These are phyloP conservation scores for Colletotrichum tamarilloi DNA, from an alignment of 2,329 filamentous ascomycete genomes.

Conservation along the genomic window DNA sequence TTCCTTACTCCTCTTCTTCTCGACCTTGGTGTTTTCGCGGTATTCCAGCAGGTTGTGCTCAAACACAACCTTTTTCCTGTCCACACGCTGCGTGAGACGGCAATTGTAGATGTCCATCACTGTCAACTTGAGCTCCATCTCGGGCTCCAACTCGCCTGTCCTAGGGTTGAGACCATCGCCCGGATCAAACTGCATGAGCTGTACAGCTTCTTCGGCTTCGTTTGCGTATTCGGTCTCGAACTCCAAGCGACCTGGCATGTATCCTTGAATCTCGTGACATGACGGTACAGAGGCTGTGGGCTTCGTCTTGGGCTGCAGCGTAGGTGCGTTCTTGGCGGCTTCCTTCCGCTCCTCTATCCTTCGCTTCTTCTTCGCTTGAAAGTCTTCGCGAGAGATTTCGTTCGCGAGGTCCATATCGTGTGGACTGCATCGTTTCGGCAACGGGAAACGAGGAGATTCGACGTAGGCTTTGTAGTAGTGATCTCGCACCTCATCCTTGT, in stretches of 20 bases:
- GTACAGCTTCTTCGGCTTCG: constrained; percentile 96
- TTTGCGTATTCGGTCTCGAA: constrained; percentile 99
- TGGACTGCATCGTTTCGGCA: constrained; percentile 88
- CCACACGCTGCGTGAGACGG: constrained; percentile 87
- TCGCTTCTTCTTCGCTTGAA: constrained; percentile 91
- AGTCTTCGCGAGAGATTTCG: constrained; percentile 87
- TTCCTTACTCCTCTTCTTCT: constrained; percentile 97
- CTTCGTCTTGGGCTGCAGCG: constrained; percentile 91
- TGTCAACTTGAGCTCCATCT: constrained; percentile 97
- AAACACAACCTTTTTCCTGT: constrained; percentile 96
- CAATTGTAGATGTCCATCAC: constrained; percentile 99
- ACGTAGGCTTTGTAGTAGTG: constrained; percentile 93
- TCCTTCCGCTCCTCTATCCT: constrained; percentile 94
- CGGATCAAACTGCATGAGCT: constrained; percentile 98
- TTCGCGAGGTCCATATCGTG: constrained; percentile 82
- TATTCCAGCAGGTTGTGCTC: constrained; percentile 96
- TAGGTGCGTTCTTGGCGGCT: constrained; percentile 83
- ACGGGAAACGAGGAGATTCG: constrained; percentile 83
- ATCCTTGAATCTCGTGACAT: constrained; percentile 98
- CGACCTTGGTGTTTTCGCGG: constrained; percentile 85
- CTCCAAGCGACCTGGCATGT: constrained; percentile 96
- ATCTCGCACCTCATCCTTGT: constrained; percentile 94
- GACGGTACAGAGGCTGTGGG: constrained; percentile 94
- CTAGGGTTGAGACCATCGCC: constrained; percentile 89
- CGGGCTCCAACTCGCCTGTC: constrained; percentile 89